Base-by-base conservation (phyloP, 805 yeast species). In the Kluyveromyces siamensis region DNA sequence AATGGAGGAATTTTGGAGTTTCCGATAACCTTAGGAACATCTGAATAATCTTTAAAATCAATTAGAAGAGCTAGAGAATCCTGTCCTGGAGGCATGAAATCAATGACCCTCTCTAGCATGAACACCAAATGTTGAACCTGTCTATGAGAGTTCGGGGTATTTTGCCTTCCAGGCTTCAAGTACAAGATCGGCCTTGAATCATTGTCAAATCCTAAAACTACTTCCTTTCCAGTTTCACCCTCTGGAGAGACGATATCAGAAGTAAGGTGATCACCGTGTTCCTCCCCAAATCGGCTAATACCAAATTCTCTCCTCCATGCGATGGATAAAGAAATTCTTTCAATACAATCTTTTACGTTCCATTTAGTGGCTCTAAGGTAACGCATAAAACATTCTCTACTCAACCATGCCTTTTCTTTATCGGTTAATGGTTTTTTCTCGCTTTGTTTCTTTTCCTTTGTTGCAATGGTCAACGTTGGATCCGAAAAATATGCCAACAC, bases 281-380 rank as follows among this genome's bases (percentile, higher is more conserved):
- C 81, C 51, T 73, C 79, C 19, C 65, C 76, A 56, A 65, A 40
- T 21, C 60, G 52, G 40, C 74, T 66, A 36, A 85, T 82, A 21
- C 97, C 97, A 62, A 89, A 90, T 55, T 86, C 91, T 57, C 97
- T 80, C 71, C 99, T 80, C 99, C 99, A 93, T 2, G 87, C 82
- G 18, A 93, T 55, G 0, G 98, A 83, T 19, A 79, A 77, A 55
- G 80, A 84, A 10, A 93, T 72, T 60, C 99, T 78, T 48, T 76
- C 75, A 45, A 81, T 82, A 38, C 95, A 86, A 11, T 83, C 87
- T 27, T 74, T 67, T 1, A 74, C 74, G 30, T 77, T 74, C 99
- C 99, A 93, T 65, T 88, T 91, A 21, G 96, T 85, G 21, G 99
- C 99, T 48, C 97, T 77, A 48, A 91, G 70, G 64, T 93, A 93